phyloP scores from a whole-genome alignment of 108 stramenopile species.

The Bacterosira constricta region DNA sequence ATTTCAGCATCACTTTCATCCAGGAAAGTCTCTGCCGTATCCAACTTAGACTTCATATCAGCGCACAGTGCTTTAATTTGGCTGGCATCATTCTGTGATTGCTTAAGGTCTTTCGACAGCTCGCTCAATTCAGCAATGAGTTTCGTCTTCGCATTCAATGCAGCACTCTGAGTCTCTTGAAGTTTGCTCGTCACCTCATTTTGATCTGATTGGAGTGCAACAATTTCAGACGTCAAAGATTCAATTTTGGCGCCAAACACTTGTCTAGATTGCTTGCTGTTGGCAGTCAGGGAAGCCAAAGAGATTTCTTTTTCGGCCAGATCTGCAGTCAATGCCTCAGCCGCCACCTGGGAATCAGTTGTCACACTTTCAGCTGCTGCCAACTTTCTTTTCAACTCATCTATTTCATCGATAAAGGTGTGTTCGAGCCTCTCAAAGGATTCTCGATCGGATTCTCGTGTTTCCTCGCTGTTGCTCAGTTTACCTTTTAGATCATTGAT shows the following conservation, averaged over 20 bases:
- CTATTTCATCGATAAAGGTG: not conserved
- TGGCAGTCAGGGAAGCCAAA: not conserved
- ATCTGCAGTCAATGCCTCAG: not conserved
- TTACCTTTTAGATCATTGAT: conserved; percentile 12
- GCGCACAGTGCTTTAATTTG: conserved; percentile 4
- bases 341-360: not conserved
- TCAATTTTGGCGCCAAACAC: too few relatives aligned
- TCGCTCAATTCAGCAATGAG: not conserved
- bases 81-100: not conserved
- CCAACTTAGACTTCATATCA: conserved; percentile 28
- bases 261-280: not conserved
- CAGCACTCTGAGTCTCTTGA: not conserved
- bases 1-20: conserved; percentile 40
- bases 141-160: not conserved
- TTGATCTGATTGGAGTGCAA: not conserved
- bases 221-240: conserved; percentile 13
- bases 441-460: not conserved
- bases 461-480: conserved; percentile 6
- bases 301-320: not conserved
- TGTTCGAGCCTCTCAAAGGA: not conserved
- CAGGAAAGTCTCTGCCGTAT: conserved; percentile 27
- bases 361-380: not conserved
- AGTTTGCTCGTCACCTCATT: not conserved
- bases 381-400: conserved; percentile 3
- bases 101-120: not conserved